These are phyloP conservation scores for Rachicladosporium sp. DNA, from an alignment of 2,329 filamentous ascomycete genomes.

Conservation along the genomic window DNA sequence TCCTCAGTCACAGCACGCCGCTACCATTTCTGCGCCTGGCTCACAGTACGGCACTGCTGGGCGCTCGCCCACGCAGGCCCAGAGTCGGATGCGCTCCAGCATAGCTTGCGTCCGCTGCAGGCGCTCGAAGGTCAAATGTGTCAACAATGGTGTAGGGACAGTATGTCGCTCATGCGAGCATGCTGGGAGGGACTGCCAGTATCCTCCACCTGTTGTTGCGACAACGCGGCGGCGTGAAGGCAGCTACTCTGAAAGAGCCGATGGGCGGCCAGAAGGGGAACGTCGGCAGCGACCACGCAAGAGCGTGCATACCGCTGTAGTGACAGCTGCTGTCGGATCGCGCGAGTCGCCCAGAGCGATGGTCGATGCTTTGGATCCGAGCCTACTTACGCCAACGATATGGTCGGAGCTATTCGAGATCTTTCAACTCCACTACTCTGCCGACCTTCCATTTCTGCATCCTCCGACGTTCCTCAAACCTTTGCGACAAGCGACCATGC, in stretches of 20 bases:
- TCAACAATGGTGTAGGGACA: conserved; percentile 60
- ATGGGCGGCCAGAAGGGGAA: conserved; percentile 12
- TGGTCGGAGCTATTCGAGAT: conserved; percentile 60
- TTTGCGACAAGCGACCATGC: conserved; percentile 23
- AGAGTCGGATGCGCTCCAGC: conserved; percentile 54
- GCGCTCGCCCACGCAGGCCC: conserved; percentile 19
- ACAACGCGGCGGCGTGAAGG: conserved; percentile 20
- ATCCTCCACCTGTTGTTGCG: conserved; percentile 42
- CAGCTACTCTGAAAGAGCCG: conserved; percentile 11
- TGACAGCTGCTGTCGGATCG: conserved; percentile 25
- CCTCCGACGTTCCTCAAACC: conserved; percentile 47
- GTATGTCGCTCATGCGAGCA: conserved; percentile 65
- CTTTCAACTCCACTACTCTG: conserved; percentile 58
- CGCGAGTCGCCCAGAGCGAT: conserved; percentile 29
- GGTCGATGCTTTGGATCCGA: conserved; percentile 50
- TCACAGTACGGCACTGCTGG: conserved; percentile 11
- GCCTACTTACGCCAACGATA: conserved; percentile 49
- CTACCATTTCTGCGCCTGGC: conserved; percentile 4
- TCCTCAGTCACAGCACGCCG: conserved; percentile 3
- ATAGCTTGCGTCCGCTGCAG: conserved; percentile 68
- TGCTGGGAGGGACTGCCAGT: conserved; percentile 59
- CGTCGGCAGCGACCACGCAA: conserved; percentile 25
- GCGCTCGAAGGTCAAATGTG: conserved; percentile 76
- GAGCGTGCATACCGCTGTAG: conserved; percentile 24
- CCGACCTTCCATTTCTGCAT: conserved; percentile 61